A percentile compares a stretch with the other conserved stretches of the same genome.
Evolutionary conservation across 1,139 yeast species (phyloP).

Genomic region (Yamadazyma epiphylla): DNA sequence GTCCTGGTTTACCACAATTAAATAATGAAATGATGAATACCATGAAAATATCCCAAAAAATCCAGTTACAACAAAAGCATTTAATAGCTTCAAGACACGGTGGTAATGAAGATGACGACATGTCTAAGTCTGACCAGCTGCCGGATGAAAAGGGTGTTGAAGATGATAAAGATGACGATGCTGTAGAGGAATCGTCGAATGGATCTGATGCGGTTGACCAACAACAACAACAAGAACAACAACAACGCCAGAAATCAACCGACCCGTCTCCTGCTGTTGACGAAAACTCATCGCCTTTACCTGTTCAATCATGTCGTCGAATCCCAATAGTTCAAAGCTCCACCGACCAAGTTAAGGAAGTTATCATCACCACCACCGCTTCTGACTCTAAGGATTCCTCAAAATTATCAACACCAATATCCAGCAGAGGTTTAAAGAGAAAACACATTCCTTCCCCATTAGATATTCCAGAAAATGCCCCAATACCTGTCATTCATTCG

Average conservation of each 20-base stretch:
- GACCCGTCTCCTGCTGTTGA: not conserved
- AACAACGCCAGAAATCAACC: not conserved
- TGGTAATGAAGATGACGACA: slow-evolving; percentile 3
- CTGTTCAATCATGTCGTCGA: not conserved
- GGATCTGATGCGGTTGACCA: not conserved
- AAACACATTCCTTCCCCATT: slow-evolving; percentile 45
- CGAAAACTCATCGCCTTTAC: not conserved
- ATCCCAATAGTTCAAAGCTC: too few species aligned
- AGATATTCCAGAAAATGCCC: slow-evolving; percentile 14
- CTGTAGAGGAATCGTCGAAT: not conserved
- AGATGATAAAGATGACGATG: slow-evolving; percentile 3
- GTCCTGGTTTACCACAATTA: slow-evolving; percentile 48
- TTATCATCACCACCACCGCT: not conserved
- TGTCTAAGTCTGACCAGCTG: not conserved
- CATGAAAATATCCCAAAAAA: slow-evolving; percentile 40
- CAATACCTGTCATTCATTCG: slow-evolving; percentile 35
- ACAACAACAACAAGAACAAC: not conserved
- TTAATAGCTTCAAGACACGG: slow-evolving; percentile 40
- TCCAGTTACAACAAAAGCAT: slow-evolving; percentile 46
- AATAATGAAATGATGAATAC: slow-evolving; percentile 47
- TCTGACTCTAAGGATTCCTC: slow-evolving; percentile 1
- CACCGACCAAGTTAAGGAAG: too few species aligned
- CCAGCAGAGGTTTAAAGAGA: slow-evolving; percentile 37
- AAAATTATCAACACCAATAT: slow-evolving; percentile 3
- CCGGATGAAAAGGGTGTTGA: slow-evolving; percentile 4